Percentiles rank a stretch among this genome's conserved stretches.
Conservation (phyloP, 805 yeast genomes). For the Lipomyces sp. region DNA sequence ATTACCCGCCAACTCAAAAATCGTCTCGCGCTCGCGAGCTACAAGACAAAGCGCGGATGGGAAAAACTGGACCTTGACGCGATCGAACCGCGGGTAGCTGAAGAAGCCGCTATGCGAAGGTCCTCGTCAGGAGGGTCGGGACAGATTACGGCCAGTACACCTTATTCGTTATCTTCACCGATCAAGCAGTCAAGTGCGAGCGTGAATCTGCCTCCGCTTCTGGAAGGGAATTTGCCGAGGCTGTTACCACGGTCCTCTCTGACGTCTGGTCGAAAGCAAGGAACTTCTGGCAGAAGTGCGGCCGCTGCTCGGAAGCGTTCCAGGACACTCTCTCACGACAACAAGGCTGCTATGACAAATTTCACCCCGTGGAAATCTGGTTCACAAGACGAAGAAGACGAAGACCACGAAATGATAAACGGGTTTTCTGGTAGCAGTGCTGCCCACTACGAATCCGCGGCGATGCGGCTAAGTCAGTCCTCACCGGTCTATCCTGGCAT, state of each 20-base stretch:
- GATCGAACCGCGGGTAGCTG: slow-evolving; percentile 45
- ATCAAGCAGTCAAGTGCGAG: background rate
- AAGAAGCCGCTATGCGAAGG: slow-evolving; percentile 27
- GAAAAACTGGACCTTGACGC: slow-evolving; percentile 46
- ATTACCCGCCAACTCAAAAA: slow-evolving; percentile 50
- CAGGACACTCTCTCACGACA: slow-evolving; percentile 25
- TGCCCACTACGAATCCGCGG: slow-evolving; percentile 2
- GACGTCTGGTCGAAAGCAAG: background rate
- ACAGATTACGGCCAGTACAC: background rate
- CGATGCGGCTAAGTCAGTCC: slow-evolving; percentile 31
- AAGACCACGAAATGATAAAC: slow-evolving; percentile 14
- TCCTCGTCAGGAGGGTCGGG: slow-evolving; percentile 6
- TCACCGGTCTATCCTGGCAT: slow-evolving; percentile 36
- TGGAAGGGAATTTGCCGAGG: background rate
- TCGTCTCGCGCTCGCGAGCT: slow-evolving; percentile 50
- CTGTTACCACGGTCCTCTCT: background rate
- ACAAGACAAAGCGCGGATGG: slow-evolving; percentile 50
- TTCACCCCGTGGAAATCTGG: slow-evolving; percentile 26
- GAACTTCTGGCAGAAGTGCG: background rate
- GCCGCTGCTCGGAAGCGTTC: slow-evolving; percentile 22
- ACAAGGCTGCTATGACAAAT: slow-evolving; percentile 12
- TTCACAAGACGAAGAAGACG: slow-evolving; percentile 9
- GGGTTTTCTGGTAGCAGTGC: background rate
- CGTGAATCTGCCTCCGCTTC: slow-evolving; percentile 4
- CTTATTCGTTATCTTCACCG: slow-evolving; percentile 1